Base-by-base conservation (phyloP, 352 stramenopile genomes). In the Globisporangium apiculatum region DNA sequence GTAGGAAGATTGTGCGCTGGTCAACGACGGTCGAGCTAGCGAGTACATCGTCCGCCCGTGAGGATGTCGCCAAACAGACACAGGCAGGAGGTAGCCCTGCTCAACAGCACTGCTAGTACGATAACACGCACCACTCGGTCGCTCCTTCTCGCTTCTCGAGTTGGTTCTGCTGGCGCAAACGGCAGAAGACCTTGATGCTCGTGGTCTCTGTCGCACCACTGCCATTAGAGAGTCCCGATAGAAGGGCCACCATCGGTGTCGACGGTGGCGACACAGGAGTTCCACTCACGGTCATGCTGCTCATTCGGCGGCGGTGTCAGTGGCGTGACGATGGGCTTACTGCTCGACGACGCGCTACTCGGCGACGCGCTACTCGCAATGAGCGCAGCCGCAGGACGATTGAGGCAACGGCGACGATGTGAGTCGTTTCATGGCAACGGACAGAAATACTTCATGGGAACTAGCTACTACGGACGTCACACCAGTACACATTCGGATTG, bases 151-250 rank as follows among this genome's bases (percentile, higher is more conserved):
- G 71, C 48, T 79, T 86, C 56, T 91, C 82, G 31, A 87, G 68
- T 42, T 76, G 63, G 58, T 92, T 95, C 60, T 91, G 77, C 43
- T 87, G 83, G 8, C 83, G 75, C 12, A 95, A 68, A 4, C 86
- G 79, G 24, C 83, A 94, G 38, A 77, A 89, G 9, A 94, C 80
- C 46, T 84, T 79, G 63, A 95, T 91, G 54, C 71, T 82, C 38
- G 68, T 58, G 5, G 51, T 10, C 18, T 63, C 57, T 14, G 55
- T 18, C 2, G 37, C 31, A 10, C 41, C 43, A 43, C 31, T 31
- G 24, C 37, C 48, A 45, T 31, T 54, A 15, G 6, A 36, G 43
- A 57, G 57, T 24, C 55, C 55, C 15, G 57, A 51, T 0, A 63
- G 50, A 12, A 54, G 12, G 0, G 45, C 31, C 14, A 51, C 17